Evolutionary conservation across 2,329 filamentous ascomycete genomes (phyloP).

Genomic region (Penicillium fuscoglaucum): DNA sequence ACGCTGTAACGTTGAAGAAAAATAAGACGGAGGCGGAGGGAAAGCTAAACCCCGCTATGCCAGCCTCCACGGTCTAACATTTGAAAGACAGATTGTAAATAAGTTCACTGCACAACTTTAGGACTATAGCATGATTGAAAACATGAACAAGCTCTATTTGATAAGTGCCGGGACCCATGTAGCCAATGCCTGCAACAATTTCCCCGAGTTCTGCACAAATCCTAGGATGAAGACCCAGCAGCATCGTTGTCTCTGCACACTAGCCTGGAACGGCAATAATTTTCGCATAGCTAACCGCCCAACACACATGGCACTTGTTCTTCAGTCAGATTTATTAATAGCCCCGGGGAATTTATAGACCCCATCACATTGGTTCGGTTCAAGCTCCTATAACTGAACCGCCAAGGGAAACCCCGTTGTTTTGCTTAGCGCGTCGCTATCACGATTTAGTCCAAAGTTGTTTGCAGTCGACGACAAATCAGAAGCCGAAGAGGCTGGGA

Average conservation of each 20-base stretch:
- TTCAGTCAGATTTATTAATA: slow-evolving; percentile 24
- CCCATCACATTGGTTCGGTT: slow-evolving; percentile 7
- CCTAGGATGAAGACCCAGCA: neutral
- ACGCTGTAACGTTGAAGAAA: slow-evolving; percentile 10
- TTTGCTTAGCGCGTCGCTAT: slow-evolving; percentile 30
- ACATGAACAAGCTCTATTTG: neutral
- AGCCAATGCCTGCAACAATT: slow-evolving; percentile 3
- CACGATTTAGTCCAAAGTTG: slow-evolving; percentile 22
- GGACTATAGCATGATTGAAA: neutral
- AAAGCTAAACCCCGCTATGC: slow-evolving; percentile 4
- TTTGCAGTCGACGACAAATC: slow-evolving; percentile 19
- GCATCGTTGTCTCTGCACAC: slow-evolving; percentile 23
- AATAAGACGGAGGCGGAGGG: neutral
- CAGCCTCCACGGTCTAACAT: slow-evolving; percentile 1
- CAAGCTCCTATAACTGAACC: slow-evolving; percentile 14
- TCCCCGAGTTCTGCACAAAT: slow-evolving; percentile 8
- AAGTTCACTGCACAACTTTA: neutral
- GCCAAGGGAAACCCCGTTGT: slow-evolving; percentile 24
- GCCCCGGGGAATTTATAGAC: slow-evolving; percentile 21
- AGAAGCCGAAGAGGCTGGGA: slow-evolving; percentile 11
- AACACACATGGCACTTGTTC: slow-evolving; percentile 16
- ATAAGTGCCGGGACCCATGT: neutral
- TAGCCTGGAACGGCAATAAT: slow-evolving; percentile 26
- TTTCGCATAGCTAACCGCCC: slow-evolving; percentile 24
- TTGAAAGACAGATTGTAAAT: neutral